These are phyloP conservation scores for Mortierella sp. DNA, from an alignment of 371 early-diverging fungal species.

Conservation along the genomic window DNA sequence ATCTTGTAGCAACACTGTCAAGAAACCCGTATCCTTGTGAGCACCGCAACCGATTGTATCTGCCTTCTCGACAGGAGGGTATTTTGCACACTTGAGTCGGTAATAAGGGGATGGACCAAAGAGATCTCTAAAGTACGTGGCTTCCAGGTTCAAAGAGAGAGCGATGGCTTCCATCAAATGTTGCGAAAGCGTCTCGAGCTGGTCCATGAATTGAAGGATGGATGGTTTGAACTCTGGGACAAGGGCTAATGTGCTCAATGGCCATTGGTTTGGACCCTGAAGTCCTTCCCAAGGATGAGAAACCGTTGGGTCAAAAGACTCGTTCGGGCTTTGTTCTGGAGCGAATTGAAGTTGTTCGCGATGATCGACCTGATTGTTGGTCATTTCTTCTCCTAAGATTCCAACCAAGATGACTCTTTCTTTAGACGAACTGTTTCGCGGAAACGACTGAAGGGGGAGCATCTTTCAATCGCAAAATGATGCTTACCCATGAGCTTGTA, in stretches of 20 bases:
- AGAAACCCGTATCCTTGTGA: slow-evolving; percentile 59
- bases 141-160: slow-evolving; percentile 57
- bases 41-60: slow-evolving; percentile 50
- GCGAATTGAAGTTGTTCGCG: slow-evolving; percentile 71
- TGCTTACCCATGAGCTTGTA: slow-evolving; percentile 65
- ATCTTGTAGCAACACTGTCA: slow-evolving; percentile 71
- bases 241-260: slow-evolving; percentile 28
- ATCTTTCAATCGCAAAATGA: too few relatives aligned
- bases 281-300: slow-evolving; percentile 57
- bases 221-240: slow-evolving; percentile 58
- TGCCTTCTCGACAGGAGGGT: slow-evolving; percentile 35
- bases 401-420: too few relatives aligned
- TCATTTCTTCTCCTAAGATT: slow-evolving; percentile 34
- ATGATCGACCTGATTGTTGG: slow-evolving; percentile 49
- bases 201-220: slow-evolving; percentile 55
- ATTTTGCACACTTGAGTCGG: slow-evolving; percentile 48
- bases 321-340: slow-evolving; percentile 55
- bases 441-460: too few relatives aligned
- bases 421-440: too few relatives aligned
- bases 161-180: slow-evolving; percentile 61
- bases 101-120: slow-evolving; percentile 62
- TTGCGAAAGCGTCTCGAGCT: slow-evolving; percentile 58
- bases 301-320: slow-evolving; percentile 24
- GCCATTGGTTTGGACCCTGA: slow-evolving; percentile 70
- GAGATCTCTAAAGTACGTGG: slow-evolving; percentile 54